A percentile compares a stretch with the other conserved stretches of the same genome.
These are phyloP conservation scores for Orbilia brochopaga DNA, from an alignment of 2,329 filamentous ascomycete species.

Conservation along the genomic window DNA sequence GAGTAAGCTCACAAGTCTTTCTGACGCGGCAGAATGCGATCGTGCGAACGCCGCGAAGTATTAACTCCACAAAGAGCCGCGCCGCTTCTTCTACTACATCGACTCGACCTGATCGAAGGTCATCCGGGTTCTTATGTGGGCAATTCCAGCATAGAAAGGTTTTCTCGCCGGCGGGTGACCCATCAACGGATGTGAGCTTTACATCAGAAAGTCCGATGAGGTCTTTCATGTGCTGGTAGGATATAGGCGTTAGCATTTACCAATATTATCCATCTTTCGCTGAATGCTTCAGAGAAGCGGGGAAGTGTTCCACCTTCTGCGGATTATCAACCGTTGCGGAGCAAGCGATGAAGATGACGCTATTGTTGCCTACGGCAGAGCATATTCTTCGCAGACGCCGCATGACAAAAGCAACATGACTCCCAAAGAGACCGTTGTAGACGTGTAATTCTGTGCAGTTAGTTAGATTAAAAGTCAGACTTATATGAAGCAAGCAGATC, in stretches of 20 bases:
- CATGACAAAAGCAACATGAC: slow-evolving; percentile 95
- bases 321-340: slow-evolving; percentile 97
- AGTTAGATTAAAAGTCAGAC: slow-evolving; percentile 63
- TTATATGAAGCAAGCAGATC: slow-evolving; percentile 40
- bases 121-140: slow-evolving; percentile 85
- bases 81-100: slow-evolving; percentile 85
- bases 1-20: slow-evolving; percentile 83
- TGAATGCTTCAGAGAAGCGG: not conserved
- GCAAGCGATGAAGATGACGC: slow-evolving; percentile 90
- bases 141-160: slow-evolving; percentile 99
- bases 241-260: not conserved
- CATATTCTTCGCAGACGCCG: slow-evolving; percentile 84
- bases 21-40: slow-evolving; percentile 92
- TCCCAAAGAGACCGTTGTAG: slow-evolving; percentile 92
- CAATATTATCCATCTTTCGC: not conserved
- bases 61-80: slow-evolving; percentile 84
- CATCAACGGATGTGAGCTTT: slow-evolving; percentile 83
- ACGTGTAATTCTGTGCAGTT: slow-evolving; percentile 75
- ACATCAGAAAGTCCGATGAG: slow-evolving; percentile 90
- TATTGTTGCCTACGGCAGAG: slow-evolving; percentile 82
- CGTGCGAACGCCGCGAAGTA: slow-evolving; percentile 84
- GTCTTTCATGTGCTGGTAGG: slow-evolving; percentile 81
- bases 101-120: slow-evolving; percentile 83
- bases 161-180: slow-evolving; percentile 88
- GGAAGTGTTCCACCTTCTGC: slow-evolving; percentile 57